phyloP scores from a whole-genome alignment of 2,329 filamentous ascomycete genomes.

The Aspergillus fischeri region DNA sequence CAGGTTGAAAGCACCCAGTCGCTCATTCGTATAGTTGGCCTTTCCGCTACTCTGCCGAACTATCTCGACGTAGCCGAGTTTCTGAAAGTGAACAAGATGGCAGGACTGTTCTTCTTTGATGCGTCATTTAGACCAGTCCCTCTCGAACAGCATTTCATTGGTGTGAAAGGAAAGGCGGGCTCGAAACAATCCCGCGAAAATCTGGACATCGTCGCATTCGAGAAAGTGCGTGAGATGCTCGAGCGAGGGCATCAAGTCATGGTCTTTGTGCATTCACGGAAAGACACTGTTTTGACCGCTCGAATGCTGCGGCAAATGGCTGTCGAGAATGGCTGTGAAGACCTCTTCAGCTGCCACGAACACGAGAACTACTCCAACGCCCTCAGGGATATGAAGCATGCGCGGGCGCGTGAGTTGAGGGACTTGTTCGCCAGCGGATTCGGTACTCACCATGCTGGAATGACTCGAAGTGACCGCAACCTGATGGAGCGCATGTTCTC shows the following conservation, averaged over 20 bases:
- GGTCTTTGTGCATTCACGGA: constrained; percentile 97
- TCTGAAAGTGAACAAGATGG: constrained; percentile 87
- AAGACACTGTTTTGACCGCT: constrained; percentile 87
- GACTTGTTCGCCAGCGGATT: constrained; percentile 88
- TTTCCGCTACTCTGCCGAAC: constrained; percentile 94
- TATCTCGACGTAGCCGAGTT: constrained; percentile 97
- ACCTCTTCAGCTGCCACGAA: constrained; percentile 75
- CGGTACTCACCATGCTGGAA: constrained; percentile 93
- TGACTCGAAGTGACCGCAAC: constrained; percentile 91
- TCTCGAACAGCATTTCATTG: constrained; percentile 94
- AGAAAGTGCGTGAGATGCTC: constrained; percentile 93
- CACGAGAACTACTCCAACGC: constrained; percentile 79
- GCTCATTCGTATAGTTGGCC: constrained; percentile 88
- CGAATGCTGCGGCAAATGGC: constrained; percentile 84
- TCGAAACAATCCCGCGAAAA: constrained; percentile 82
- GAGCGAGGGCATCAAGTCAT: constrained; percentile 92
- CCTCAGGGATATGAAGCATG: constrained; percentile 77
- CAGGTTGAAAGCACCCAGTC: constrained; percentile 98
- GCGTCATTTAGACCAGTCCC: constrained; percentile 93
- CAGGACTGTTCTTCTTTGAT: constrained; percentile 95
- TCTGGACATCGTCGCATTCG: constrained; percentile 79
- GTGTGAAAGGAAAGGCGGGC: constrained; percentile 82
- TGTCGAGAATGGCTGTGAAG: constrained; percentile 69
- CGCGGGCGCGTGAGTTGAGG: constrained; percentile 78
- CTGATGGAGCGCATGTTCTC: constrained; percentile 90